phyloP scores from a whole-genome alignment of 2,329 filamentous ascomycete species.

The Paraphoma chrysanthemicola region DNA sequence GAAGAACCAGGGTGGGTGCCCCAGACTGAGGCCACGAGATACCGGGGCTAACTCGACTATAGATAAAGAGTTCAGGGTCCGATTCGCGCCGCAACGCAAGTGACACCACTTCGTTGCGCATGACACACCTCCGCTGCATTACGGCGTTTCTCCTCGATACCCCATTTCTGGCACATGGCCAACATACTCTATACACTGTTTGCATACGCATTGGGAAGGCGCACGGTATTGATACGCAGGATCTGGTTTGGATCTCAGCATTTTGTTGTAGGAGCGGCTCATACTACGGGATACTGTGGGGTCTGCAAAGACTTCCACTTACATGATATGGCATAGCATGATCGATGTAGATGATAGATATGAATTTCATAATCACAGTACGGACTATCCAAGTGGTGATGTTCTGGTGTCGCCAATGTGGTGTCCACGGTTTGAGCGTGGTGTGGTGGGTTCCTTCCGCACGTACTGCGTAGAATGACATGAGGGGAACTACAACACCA shows the following conservation, averaged over 20 bases:
- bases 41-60: conserved; percentile 9
- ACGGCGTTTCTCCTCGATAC: conserved; percentile 44
- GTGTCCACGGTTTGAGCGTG: no score
- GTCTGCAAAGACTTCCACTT: background rate
- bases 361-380: background rate
- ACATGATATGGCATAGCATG: background rate
- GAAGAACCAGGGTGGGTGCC: conserved; percentile 60
- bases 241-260: conserved; percentile 1
- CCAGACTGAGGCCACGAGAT: background rate
- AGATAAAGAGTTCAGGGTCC: conserved; percentile 58
- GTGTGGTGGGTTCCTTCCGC: no score
- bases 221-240: conserved; percentile 21
- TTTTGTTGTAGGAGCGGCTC: background rate
- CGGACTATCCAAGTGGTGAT: no score
- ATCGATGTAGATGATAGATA: background rate
- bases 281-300: background rate
- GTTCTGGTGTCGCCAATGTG: no score
- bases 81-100: conserved; percentile 50
- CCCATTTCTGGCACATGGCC: conserved; percentile 32
- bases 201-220: conserved; percentile 43
- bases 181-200: conserved; percentile 24
- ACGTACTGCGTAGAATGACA: no score
- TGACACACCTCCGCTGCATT: conserved; percentile 29
- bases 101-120: conserved; percentile 21
- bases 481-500: no score